These are phyloP conservation scores for Luzula sylvatica DNA, from an alignment of 176 grass and related monocot species.

Conservation along the genomic window DNA sequence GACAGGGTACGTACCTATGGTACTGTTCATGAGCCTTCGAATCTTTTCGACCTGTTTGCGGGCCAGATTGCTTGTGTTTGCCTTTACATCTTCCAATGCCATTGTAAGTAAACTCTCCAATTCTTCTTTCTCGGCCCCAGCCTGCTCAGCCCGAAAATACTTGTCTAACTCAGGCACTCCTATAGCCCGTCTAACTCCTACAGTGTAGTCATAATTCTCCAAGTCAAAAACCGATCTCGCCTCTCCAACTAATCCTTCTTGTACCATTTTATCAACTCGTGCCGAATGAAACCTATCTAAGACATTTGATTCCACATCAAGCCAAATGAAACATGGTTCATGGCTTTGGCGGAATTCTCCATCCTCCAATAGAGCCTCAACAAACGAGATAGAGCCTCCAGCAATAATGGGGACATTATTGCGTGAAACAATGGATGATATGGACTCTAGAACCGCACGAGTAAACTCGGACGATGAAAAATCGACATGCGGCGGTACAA, in stretches of 20 bases:
- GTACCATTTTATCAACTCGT: constrained; percentile 71
- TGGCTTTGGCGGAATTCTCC: constrained; percentile 35
- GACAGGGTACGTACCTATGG: constrained; percentile 29
- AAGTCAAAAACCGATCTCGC: constrained; percentile 45
- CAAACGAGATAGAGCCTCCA: constrained; percentile 69
- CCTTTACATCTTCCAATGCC: constrained; percentile 65
- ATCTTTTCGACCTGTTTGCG: constrained; percentile 68
- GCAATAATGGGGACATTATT: constrained; percentile 54
- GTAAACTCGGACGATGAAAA: constrained; percentile 50
- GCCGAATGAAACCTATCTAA: constrained; percentile 37
- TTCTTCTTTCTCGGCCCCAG: constrained; percentile 1
- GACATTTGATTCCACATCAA: constrained; percentile 47
- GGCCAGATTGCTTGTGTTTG: constrained; percentile 54
- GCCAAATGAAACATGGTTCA: constrained; percentile 74
- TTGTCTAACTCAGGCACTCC: constrained; percentile 70
- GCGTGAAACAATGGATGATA: background rate
- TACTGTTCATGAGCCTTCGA: constrained; percentile 18
- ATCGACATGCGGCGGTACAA: constrained; percentile 34
- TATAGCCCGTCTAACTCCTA: constrained; percentile 57
- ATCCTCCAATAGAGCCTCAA: constrained; percentile 63
- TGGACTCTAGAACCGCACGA: constrained; percentile 23
- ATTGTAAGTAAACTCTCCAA: constrained; percentile 29
- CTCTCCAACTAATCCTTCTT: constrained; percentile 55
- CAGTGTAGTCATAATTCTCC: constrained; percentile 40
- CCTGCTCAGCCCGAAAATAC: constrained; percentile 27